phyloP scores from a whole-genome alignment of 2,329 filamentous ascomycete genomes.

The Xylaria multiplex region DNA sequence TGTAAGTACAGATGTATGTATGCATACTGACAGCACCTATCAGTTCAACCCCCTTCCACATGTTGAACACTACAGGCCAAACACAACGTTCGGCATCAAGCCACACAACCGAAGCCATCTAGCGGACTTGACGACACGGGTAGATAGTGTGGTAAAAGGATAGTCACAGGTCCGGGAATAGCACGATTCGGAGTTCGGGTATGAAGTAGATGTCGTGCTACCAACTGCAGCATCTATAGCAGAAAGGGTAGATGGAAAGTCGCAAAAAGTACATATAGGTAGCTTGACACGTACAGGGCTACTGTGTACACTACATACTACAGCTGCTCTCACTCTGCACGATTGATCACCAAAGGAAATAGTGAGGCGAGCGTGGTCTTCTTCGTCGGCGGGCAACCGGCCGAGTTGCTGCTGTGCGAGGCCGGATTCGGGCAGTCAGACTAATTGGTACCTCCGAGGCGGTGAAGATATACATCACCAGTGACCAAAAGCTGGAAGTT shows the following conservation, averaged over 20 bases:
- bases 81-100: neutral
- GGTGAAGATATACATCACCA: constrained; percentile 4
- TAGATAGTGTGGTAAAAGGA: neutral
- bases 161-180: constrained; percentile 21
- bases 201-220: constrained; percentile 16
- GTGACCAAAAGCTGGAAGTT: neutral
- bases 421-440: neutral
- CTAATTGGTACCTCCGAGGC: neutral
- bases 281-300: neutral
- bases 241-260: neutral
- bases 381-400: neutral
- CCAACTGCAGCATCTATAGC: constrained; percentile 1
- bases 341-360: neutral
- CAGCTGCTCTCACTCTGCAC: neutral
- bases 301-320: neutral
- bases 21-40: neutral
- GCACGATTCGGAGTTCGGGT: constrained; percentile 7
- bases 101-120: neutral
- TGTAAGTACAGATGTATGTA: neutral
- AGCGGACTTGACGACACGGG: neutral
- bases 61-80: neutral
- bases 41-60: neutral
- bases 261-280: constrained; percentile 2
- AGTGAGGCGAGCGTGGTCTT: constrained; percentile 1
- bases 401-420: constrained; percentile 12